phyloP scores from a whole-genome alignment of 2,329 filamentous ascomycete genomes.

The Akanthomyces muscarius region DNA sequence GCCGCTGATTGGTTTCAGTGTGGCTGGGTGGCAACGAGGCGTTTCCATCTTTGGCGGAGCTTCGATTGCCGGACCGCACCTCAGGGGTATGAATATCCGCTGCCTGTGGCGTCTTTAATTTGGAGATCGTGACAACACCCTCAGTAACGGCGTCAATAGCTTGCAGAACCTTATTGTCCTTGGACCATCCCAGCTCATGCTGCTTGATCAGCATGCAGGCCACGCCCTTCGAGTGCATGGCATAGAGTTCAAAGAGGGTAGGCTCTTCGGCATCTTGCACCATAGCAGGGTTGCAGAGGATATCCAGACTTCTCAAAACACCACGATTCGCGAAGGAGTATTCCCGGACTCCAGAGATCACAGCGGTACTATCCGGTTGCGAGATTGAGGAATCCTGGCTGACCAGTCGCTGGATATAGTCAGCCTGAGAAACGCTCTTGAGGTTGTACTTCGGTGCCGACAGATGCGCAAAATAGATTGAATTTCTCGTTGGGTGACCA shows the following conservation, averaged over 20 bases:
- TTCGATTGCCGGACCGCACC: slow-evolving; percentile 35
- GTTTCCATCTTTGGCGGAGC: slow-evolving; percentile 34
- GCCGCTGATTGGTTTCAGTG: slow-evolving; percentile 30
- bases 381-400: slow-evolving; percentile 69
- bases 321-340: slow-evolving; percentile 88
- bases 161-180: slow-evolving; percentile 81
- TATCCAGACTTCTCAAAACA: slow-evolving; percentile 82
- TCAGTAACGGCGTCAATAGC: slow-evolving; percentile 71
- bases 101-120: slow-evolving; percentile 55
- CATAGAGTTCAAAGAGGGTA: slow-evolving; percentile 88
- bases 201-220: slow-evolving; percentile 83
- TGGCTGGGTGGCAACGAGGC: slow-evolving; percentile 25
- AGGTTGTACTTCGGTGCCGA: slow-evolving; percentile 92
- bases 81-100: slow-evolving; percentile 31
- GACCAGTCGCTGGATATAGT: slow-evolving; percentile 76
- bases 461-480: slow-evolving; percentile 92
- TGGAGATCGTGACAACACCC: slow-evolving; percentile 70
- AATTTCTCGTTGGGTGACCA: slow-evolving; percentile 94
- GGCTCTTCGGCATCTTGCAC: slow-evolving; percentile 62
- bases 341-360: slow-evolving; percentile 94
- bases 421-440: slow-evolving; percentile 77
- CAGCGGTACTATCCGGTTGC: slow-evolving; percentile 88
- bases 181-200: slow-evolving; percentile 85
- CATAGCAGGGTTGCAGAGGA: slow-evolving; percentile 69
- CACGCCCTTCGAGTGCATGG: slow-evolving; percentile 97